Base-by-base conservation (phyloP, 139 green algal species). In the Monoraphidium neglectum region DNA sequence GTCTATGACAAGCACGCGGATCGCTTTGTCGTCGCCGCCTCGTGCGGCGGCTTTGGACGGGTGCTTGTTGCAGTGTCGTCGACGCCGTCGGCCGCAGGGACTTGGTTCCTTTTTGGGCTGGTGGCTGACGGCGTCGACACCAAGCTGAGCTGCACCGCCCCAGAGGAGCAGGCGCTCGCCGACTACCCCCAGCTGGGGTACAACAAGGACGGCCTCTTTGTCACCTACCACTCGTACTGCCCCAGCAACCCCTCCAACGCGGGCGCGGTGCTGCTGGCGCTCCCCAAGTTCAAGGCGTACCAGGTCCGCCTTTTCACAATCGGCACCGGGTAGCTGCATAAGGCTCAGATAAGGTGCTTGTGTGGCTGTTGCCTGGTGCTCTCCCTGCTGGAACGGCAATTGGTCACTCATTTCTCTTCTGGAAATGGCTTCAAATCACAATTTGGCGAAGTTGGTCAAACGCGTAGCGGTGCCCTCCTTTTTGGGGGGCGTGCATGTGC, bases 71-170 rank as follows among this genome's bases (percentile, higher is more conserved):
- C 59, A 3, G 40, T 46, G 1, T 70, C 59, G 36, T 36, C 60
- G 2, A 70, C 16, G 38, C 56, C 38, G 35, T 40, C 70, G 21
- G 28, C 72, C 10, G 59, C 38, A 2, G 56, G 40, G 28, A 35
- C 32, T 15, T 77, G 72, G 72, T 77, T 77, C 68, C 57, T 77
- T 28, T 70, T 63, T 70, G 72, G 40, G 24, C 46, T 77, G 21
- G 72, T 77, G 24, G 72, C 72, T 21, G 72, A 77, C 68, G 72
- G 40, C 4, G 59, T 47, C 0, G 46, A 37, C 60, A 71, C 28
- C 1, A 62, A 43, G 24, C 72, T 77, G 15, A 59, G 43, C 13
- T 77, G 72, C 47, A 63, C 24, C 1, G 4, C 3, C 3, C 72
- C 72, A 33, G 40, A 62, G 16, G 24, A 28, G 13, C 57, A 77